Conservation (phyloP, 2,329 filamentous ascomycete genomes). For the Sporothrix inflata region DNA sequence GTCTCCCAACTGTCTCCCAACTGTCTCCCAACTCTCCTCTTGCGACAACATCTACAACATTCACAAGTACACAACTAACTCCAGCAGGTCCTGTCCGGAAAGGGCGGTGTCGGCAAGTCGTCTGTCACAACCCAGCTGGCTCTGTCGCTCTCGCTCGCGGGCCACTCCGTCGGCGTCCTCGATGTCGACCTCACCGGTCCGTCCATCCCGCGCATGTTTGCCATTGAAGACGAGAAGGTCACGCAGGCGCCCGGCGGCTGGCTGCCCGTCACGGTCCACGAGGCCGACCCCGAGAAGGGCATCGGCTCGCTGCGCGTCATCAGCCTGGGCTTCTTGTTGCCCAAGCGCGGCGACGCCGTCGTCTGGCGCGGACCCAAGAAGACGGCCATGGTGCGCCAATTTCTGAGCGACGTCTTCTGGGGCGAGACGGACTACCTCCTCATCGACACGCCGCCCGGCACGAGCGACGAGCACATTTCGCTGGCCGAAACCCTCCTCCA, state of each 20-base stretch:
- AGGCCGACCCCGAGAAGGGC: constrained; percentile 53
- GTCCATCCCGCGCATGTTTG: constrained; percentile 93
- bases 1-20: constrained; percentile 21
- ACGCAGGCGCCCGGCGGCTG: constrained; percentile 89
- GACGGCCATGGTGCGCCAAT: constrained; percentile 98
- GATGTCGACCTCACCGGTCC: constrained; percentile 96
- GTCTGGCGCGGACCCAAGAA: constrained; percentile 99
- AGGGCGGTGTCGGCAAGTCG: constrained; percentile 97
- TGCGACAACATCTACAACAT: constrained; percentile 13
- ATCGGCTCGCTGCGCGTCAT: constrained; percentile 77
- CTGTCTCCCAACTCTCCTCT: neutral
- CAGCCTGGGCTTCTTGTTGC: constrained; percentile 89
- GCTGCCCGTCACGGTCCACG: constrained; percentile 85
- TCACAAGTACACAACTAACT: neutral
- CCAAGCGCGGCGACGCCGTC: constrained; percentile 82
- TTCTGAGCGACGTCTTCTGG: constrained; percentile 91
- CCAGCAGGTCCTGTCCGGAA: constrained; percentile 78
- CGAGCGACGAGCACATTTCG: constrained; percentile 95
- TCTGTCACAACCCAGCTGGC: constrained; percentile 97
- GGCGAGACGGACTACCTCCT: constrained; percentile 85
- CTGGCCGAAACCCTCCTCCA: constrained; percentile 82
- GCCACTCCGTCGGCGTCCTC: constrained; percentile 89
- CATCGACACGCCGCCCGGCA: constrained; percentile 94
- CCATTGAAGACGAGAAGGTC: constrained; percentile 85
- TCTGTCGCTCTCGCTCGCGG: constrained; percentile 80